These are phyloP conservation scores for Eucalyptus erythrocorys DNA, from an alignment of 345 rosid species.

Conservation along the genomic window DNA sequence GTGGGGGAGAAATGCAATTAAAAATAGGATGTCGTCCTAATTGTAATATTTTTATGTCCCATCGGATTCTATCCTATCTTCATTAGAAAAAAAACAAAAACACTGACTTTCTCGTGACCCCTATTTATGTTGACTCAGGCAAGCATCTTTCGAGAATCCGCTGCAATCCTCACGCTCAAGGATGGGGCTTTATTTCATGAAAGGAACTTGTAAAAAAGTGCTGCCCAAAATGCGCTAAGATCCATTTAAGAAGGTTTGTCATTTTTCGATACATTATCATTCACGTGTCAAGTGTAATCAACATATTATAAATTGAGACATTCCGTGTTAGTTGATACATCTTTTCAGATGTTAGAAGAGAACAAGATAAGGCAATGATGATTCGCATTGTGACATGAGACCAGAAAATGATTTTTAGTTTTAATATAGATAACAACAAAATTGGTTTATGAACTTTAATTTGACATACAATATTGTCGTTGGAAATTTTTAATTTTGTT, in stretches of 20 bases:
- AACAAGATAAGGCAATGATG: not conserved
- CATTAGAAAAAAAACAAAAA: too few relatives aligned
- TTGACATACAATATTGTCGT: rapidly evolving
- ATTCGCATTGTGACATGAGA: not conserved
- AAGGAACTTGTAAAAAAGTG: not conserved
- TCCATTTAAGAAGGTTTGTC: rapidly evolving
- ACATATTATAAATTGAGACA: not conserved
- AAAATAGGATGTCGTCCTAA: not conserved
- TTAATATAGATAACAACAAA: too few relatives aligned
- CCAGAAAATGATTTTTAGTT: not conserved
- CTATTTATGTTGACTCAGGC: not conserved
- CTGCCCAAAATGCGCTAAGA: too few relatives aligned
- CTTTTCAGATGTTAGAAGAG: rapidly evolving
- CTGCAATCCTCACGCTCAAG: not conserved
- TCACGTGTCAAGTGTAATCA: rapidly evolving
- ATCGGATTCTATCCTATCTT: not conserved
- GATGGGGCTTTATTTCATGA: not conserved
- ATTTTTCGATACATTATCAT: rapidly evolving
- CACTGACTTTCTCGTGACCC: rapidly evolving
- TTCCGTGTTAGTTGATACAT: rapidly evolving
- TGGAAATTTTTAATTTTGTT: too few relatives aligned
- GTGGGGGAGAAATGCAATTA: not conserved
- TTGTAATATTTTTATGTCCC: too few relatives aligned
- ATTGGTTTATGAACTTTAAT: too few relatives aligned
- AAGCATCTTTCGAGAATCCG: rapidly evolving